Percentiles rank a stretch among this genome's conserved stretches.
Conservation (phyloP, 148 eudicot genomes). For the Diospyros lotus region DNA sequence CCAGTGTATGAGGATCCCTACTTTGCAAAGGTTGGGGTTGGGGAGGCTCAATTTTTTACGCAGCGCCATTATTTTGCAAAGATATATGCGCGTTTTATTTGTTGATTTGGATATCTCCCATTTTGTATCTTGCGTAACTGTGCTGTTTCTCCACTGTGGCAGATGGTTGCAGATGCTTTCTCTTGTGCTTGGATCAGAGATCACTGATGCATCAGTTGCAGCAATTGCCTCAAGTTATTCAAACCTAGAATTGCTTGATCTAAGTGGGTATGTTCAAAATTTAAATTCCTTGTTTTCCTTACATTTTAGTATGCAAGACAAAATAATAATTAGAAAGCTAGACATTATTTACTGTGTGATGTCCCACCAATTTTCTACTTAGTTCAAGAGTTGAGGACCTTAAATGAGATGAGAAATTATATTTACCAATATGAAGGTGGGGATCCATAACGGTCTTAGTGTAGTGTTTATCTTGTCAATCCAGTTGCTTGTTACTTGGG, state of each 20-base stretch:
- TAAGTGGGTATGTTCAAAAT: slow-evolving; percentile 71
- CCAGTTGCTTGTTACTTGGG: slow-evolving; percentile 1
- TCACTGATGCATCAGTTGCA: slow-evolving; percentile 93
- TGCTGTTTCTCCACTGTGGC: slow-evolving; percentile 12
- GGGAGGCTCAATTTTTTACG: too few relatives aligned
- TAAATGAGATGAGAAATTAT: too few relatives aligned
- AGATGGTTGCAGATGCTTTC: slow-evolving; percentile 93
- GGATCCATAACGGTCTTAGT: neutral
- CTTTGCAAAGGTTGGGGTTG: too few relatives aligned
- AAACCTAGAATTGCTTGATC: slow-evolving; percentile 80
- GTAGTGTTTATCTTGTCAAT: neutral
- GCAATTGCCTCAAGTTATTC: slow-evolving; percentile 85
- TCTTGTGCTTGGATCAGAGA: slow-evolving; percentile 66
- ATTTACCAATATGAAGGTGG: too few relatives aligned
- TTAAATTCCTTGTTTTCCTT: neutral
- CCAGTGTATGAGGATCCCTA: too few relatives aligned
- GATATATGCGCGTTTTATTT: too few relatives aligned
- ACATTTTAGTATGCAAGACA: neutral
- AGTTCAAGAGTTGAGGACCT: neutral
- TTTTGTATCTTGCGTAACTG: too few relatives aligned
- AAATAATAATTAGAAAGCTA: too few relatives aligned
- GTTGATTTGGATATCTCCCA: too few relatives aligned
- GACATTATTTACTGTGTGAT: neutral
- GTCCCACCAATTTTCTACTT: neutral
- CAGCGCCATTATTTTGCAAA: too few relatives aligned